Evolutionary conservation across 1,284 basidiomycete species (phyloP), one percentile per base, ranked within the genome.

Genomic region (Peniophora sp.): DNA sequence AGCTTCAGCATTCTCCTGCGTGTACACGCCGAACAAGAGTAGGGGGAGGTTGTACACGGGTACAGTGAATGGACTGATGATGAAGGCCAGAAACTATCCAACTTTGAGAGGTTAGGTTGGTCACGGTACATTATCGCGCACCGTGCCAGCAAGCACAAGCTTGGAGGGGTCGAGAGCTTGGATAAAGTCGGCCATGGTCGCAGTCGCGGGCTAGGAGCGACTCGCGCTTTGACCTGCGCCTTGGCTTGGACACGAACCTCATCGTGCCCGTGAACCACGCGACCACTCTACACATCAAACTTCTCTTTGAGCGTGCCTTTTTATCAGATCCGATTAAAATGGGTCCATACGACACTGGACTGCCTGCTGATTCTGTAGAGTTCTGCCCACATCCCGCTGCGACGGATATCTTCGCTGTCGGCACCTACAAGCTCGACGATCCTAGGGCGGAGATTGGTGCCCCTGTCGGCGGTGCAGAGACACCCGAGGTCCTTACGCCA

Each of bases 311-410:
- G n/a, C n/a, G n/a, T 32, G 12, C 12, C 27, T 5, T 32, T 12
- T 32, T n/a, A n/a, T 6, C 27, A 12, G 27, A 5, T 12, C 12
- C 27, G 12, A 32, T 12, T 32, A 12, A 12, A 12, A 32, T 32
- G 27, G 49, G 45, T n/a, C 45, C 51, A 34, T 72, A 83, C 59
- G 84, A 93, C 65, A 96, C 93, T 0, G 67, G 72, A 14, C 87
- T 81, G 63, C 92, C 92, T 8, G 93, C 93, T n/a, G 92, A 95
- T 66, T 82, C 87, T 16, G 77, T 92, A 52, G 94, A 97, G 61
- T 96, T 92, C 64, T 94, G 91, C 60, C 92, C 92, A 12, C 75
- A 78, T 53, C 71, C 73, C 16, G 69, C 69, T 38, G 73, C 72
- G 41, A 67, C 73, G 14, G 69, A 84, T 57, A 67, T 93, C n/a